Conservation (phyloP, 2,329 filamentous ascomycete species). For the Aspergillus sp. region DNA sequence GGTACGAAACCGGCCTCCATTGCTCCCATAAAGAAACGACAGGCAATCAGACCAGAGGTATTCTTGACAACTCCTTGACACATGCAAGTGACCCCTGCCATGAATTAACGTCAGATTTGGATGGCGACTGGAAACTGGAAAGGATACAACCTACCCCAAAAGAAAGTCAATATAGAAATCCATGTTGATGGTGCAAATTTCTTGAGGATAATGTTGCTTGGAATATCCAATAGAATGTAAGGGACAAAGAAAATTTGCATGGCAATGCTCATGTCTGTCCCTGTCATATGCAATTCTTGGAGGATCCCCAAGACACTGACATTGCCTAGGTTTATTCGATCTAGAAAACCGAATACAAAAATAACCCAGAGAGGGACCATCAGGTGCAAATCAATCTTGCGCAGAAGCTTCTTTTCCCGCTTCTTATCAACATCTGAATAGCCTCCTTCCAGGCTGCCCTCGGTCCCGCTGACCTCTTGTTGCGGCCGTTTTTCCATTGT, state of each 20-base stretch:
- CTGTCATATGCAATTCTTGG: conserved; percentile 13
- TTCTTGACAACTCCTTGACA: conserved; percentile 27
- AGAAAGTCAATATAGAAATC: conserved; percentile 15
- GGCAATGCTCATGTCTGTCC: conserved; percentile 31
- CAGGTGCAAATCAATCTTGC: conserved; percentile 19
- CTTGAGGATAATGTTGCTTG: conserved; percentile 23
- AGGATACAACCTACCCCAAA: conserved; percentile 12
- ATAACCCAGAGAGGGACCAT: conserved; percentile 15
- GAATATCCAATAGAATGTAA: conserved; percentile 23
- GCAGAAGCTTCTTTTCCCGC: conserved; percentile 4
- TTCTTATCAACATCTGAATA: neutral
- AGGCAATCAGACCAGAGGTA: conserved; percentile 23
- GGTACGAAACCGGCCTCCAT: conserved; percentile 35
- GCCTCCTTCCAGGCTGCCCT: neutral
- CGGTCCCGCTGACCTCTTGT: neutral
- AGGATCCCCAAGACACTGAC: conserved; percentile 16
- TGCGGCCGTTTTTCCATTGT: conserved; percentile 2
- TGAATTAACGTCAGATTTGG: neutral
- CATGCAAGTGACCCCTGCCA: conserved; percentile 18
- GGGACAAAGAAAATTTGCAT: conserved; percentile 29
- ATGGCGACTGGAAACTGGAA: neutral
- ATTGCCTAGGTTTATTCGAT: conserved; percentile 19
- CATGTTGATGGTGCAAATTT: conserved; percentile 18
- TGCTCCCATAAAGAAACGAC: conserved; percentile 26
- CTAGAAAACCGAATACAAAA: conserved; percentile 17